phyloP scores from a whole-genome alignment of 2,329 filamentous ascomycete genomes.

The Blastomyces gilchristii region DNA sequence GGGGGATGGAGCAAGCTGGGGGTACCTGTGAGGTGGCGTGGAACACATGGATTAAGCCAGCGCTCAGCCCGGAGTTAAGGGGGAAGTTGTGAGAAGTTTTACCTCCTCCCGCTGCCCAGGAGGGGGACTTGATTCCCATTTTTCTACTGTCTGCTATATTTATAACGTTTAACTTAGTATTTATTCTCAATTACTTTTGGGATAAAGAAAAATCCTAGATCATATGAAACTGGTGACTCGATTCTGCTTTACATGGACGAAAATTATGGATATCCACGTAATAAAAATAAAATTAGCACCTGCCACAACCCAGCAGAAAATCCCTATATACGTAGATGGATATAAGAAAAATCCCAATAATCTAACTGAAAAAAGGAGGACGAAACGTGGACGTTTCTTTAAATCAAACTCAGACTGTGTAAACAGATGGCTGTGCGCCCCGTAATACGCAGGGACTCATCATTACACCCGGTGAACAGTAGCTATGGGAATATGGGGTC shows the following conservation, averaged over 20 bases:
- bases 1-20: conserved; percentile 13
- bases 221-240: background rate
- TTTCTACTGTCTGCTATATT: background rate
- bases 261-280: background rate
- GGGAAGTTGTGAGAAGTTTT: conserved; percentile 14
- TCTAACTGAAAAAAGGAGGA: background rate
- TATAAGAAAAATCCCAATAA: background rate
- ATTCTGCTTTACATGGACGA: background rate
- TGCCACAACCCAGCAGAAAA: background rate
- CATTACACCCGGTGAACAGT: background rate
- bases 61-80: conserved; percentile 14
- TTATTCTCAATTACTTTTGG: background rate
- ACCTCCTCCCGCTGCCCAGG: background rate
- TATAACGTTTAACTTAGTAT: background rate
- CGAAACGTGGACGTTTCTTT: too few species aligned
- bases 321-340: background rate
- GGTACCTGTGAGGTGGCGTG: conserved; percentile 16
- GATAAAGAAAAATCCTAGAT: background rate
- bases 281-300: background rate
- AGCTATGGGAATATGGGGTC: background rate
- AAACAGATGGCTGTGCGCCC: background rate
- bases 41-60: conserved; percentile 13
- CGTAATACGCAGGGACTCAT: background rate
- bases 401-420: background rate
- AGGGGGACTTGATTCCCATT: background rate